Base-by-base conservation (phyloP, 1,284 basidiomycete species). In the Boletus mariae region DNA sequence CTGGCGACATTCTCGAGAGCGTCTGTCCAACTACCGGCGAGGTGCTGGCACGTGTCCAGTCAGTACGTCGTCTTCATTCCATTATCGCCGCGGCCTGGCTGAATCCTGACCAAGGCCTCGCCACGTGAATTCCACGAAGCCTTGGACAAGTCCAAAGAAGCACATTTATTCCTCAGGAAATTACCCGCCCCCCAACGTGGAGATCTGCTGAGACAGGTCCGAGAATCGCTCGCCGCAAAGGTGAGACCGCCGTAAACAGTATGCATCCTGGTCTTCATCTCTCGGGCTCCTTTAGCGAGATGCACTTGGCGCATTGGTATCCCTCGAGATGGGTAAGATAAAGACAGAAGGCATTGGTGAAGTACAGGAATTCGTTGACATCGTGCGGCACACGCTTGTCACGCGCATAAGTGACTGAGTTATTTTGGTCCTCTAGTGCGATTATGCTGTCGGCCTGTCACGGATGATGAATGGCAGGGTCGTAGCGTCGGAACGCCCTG, bases 301-400 rank as follows among this genome's bases (percentile, higher is more conserved):
- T 52, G 89, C 82, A 34, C 79, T 98, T 11, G 95, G 95, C 40
- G 87, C 90, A 25, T 77, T 92, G 23, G 82, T 92, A 7, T 87
- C 90, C 38, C 76, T 95, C 17, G 94, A 98, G 71, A 97, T 97
- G 94, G 94, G 95, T 67, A 98, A 98, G 74, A 94, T 97, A 60
- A 80, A 79, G 62, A 87, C 88, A n/a, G 94, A 98, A 69, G 94
- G 94, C 32, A 78, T 87, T 44, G 94, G 94, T 17, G 94, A 98
- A 73, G 93, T 98, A 1, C 92, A 94, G 67, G 93, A 97, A 73
- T 94, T 95, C 61, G 82, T 98, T 56, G 94, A 98, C 68, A 93
- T 96, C 53, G 92, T 93, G 64, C 40, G 4, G 6, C 60, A 70
- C 66, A 34, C 43, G 11, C 25, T 42, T 28, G 23, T 54, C 71